Evolutionary conservation across 169 alveolate genomes (phyloP), one percentile per base, ranked within the genome.

Genomic region (Eimeria necatrix): DNA sequence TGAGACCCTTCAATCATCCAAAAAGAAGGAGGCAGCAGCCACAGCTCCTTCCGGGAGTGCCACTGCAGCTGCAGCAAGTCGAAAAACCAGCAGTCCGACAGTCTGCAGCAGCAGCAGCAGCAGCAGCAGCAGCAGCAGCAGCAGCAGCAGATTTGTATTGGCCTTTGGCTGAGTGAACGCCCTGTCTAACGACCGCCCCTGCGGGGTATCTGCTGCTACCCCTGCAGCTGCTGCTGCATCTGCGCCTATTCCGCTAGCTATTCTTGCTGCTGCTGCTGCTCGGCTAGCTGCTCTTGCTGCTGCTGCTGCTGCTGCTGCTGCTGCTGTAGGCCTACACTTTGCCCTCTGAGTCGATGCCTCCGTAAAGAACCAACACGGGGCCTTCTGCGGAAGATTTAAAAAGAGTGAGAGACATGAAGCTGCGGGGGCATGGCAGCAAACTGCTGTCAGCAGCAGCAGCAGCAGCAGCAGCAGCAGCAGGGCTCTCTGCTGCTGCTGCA

Each of bases 1-100:
- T 76, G 86, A 7, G 86, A 60, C 61, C 86, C 86, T 7, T 24
- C 86, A 6, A 60, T 5, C 26, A 76, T 76, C 86, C 86, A 76
- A n/a, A 76, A 76, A 60, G 86, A 6, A 32, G 86, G 86, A 48
- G 86, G 86, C 86, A 76, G 86, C 86, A 76, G 20, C 86, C 86
- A 76, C 24, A 26, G 61, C 86, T 76, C 86, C 48, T 32, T 76
- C 14, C 86, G 56, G 18, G 24, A 60, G 22, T 49, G 56, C 86
- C 86, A 71, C 81, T 71, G 81, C 46, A n/a, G 51, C 81, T 4
- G 53, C 53, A 71, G 81, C 81, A 71, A n/a, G 41, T 71, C 81
- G 16, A 71, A 71, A 48, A 20, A 71, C 81, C 81, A 71, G 49
- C 81, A 56, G 64, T 56, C 64, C 8, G 64, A 56, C 64, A 56